Base-by-base conservation (phyloP, 768 basidiomycete species). In the Boletus eberwhitei region DNA sequence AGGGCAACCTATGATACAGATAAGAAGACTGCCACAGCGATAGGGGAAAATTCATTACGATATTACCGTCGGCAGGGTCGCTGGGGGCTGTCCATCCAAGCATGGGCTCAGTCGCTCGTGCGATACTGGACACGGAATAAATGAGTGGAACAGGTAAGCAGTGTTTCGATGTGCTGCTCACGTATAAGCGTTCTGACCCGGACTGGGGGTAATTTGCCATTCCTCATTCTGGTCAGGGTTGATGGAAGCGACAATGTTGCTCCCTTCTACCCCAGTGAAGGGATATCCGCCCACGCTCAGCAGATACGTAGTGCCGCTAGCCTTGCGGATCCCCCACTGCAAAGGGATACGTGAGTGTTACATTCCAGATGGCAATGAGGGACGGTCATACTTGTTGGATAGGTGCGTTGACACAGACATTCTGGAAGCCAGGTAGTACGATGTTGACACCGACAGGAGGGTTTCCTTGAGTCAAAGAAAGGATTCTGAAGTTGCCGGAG, bases 41-140 rank as follows among this genome's bases (percentile, higher is more conserved):
- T 8, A 9, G 2, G 9, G 14, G 5, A 21, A 6, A 35, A 8
- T 19, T 14, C 21, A 2, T 50, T 29, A 29, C 29, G 8, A 8
- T 29, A 29, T 29, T 8, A 1, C 8, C 29, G 29, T 8, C 29
- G 7, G 29, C 29, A 8, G 8, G 29, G 29, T 8, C 2, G 29
- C 2, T 29, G 8, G 29, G 29, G 29, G 8, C 29, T 8, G 7
- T 12, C 17, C 52, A 53, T 39, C 46, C 36, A 4, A 16, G 1
- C 3, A 16, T 0, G 14, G 16, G 14, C 0, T 32, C 0, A 0
- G 8, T 16, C 3, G n/a, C 4, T 12, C 2, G 21, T 14, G 16
- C 19, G 19, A 49, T 48, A 6, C 44, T 52, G 45, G 22, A 26
- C 50, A 12, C 8, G 29, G n/a, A 17, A 19, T 5, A 35, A 12